Evolutionary conservation across 805 yeast species (phyloP).

Genomic region (Brettanomyces nanus): DNA sequence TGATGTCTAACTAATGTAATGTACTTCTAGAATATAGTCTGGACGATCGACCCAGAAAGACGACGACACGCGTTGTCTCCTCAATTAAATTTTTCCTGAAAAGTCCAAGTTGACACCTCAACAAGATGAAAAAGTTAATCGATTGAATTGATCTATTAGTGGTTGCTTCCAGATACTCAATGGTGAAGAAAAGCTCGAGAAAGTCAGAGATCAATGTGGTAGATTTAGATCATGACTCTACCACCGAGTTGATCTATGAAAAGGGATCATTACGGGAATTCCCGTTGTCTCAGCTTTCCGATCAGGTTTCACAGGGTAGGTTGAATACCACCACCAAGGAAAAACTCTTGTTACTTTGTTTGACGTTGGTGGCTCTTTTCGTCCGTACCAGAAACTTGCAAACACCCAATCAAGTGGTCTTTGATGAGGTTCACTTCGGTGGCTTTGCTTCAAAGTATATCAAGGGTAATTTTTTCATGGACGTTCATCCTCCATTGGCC

Average conservation of each 20-base stretch:
- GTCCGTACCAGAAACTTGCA: constrained; percentile 57
- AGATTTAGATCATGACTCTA: constrained; percentile 10
- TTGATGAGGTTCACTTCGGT: constrained; percentile 97
- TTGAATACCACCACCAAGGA: constrained; percentile 31
- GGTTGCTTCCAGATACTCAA: too few species aligned
- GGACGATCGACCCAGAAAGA: not conserved
- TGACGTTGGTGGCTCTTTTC: constrained; percentile 37
- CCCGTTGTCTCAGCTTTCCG: constrained; percentile 43
- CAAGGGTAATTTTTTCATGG: constrained; percentile 66
- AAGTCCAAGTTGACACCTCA: not conserved
- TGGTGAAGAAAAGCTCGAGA: not conserved
- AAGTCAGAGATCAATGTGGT: not conserved
- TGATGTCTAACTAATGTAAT: not conserved
- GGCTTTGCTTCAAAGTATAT: constrained; percentile 92
- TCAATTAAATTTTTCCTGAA: not conserved
- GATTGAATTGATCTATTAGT: too few species aligned
- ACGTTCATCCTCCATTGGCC: constrained; percentile 84
- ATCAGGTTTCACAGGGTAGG: constrained; percentile 32
- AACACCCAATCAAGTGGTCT: constrained; percentile 80
- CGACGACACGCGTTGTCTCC: not conserved
- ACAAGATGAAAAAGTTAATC: too few species aligned
- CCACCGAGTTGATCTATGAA: constrained; percentile 37
- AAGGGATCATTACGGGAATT: constrained; percentile 49
- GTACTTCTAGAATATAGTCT: not conserved
- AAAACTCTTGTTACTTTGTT: constrained; percentile 29